Evolutionary conservation across 176 grass and related monocot genomes (phyloP), one percentile per base, ranked within the genome.

Genomic region (Elaeis guineensis): DNA sequence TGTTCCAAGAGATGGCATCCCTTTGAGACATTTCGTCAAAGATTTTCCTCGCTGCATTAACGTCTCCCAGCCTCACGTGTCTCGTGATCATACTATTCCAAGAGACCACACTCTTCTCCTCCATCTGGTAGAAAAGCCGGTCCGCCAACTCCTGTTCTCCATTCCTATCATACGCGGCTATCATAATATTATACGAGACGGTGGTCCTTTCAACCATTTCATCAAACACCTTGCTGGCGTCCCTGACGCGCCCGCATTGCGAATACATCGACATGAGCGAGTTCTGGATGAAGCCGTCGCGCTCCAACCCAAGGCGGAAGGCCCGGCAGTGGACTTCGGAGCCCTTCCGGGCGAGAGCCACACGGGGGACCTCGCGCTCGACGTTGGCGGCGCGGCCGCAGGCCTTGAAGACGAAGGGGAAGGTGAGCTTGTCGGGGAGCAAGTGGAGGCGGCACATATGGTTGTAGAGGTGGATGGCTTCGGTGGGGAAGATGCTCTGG

Each of bases 331-430:
- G 82, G 9, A 89, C 65, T 66, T 86, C 79, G 4, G 55, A 11
- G 19, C 82, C 90, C 52, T 84, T 83, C 16, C 63, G 58, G 18
- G 78, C 62, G 12, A 68, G 52, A n/a, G 21, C 22, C n/a, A 57
- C 72, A 29, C 49, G 71, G 57, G 2, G 57, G 29, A 19, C 61
- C 32, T 17, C 8, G n/a, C 12, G 14, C 21, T 39, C 26, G 60
- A 60, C 48, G 14, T 64, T 55, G 16, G 28, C 63, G 70, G 85
- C 73, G 11, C 85, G 79, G 18, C 61, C 75, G 18, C 90, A 89
- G 5, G 90, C 83, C 57, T 86, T 95, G 72, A 95, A 65, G 5
- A 95, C 79, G 4, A 81, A 78, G 0, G 90, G 79, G 64, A 84
- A 87, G 21, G 74, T 49, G 57, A 82, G 78, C 29, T 70, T 71